Evolutionary conservation across 2,329 filamentous ascomycete genomes (phyloP), one percentile per base, ranked within the genome.

Genomic region (Alternaria gaisen): DNA sequence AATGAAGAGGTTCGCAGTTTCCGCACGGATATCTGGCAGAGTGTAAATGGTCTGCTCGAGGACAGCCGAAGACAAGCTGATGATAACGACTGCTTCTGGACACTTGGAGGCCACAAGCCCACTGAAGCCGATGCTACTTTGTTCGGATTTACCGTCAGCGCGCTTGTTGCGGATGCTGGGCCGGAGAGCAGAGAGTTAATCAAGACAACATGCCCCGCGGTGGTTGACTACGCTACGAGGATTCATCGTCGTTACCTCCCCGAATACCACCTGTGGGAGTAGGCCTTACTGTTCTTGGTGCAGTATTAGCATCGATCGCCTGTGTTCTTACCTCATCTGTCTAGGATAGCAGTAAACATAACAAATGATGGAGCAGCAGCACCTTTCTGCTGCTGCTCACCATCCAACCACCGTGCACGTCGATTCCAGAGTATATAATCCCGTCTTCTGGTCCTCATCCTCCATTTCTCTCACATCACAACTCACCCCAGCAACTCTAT

Each of bases 121-220:
- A 86, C 84, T 0, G 87, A 90, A 66, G 32, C 80, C 1, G 88
- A 90, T 71, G 79, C 84, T 1, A 79, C 79, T 0, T 46, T 90
- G 5, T 90, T 85, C 74, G 87, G 85, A 0, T 89, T 89, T 65
- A 76, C 89, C 36, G 77, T 79, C 14, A 83, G 83, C n/a, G 79
- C 77, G 1, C 72, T 90, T 62, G 69, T 87, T 3, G 85, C 82
- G 63, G 78, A 78, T 16, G 84, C 86, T 85, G 67, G 76, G 3
- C 87, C 86, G 0, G 80, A 80, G 14, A 84, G 83, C 4, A 78
- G 75, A 54, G 69, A 75, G 26, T 71, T 85, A 2, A 72, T 88
- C 4, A 80, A 75, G 10, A 79, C 73, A 58, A 71, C 73, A 3
- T 84, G 83, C 61, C 84, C 86, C 0, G 77, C 78, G 0, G 57